Conservation (phyloP, 2,329 filamentous ascomycete species). For the Apiospora pterosperma region DNA sequence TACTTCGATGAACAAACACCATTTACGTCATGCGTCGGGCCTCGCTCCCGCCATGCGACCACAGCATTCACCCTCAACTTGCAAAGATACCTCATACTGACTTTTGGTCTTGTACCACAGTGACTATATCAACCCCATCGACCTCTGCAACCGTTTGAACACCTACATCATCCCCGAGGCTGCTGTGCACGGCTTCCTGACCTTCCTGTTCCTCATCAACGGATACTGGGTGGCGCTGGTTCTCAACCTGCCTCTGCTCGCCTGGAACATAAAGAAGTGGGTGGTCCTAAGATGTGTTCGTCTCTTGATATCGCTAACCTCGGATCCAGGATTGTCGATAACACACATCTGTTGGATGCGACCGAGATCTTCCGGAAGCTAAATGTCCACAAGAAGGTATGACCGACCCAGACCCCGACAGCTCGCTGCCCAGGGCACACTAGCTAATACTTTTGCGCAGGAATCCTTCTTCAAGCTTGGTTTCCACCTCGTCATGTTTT, state of each 20-base stretch:
- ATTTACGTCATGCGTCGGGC: conserved; percentile 13
- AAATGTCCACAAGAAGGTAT: conserved; percentile 97
- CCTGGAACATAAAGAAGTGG: conserved; percentile 97
- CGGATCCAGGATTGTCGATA: conserved; percentile 78
- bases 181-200: conserved; percentile 93
- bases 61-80: not conserved
- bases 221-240: conserved; percentile 95
- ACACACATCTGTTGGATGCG: conserved; percentile 93
- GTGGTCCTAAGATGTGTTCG: conserved; percentile 32
- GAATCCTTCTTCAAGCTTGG: conserved; percentile 99
- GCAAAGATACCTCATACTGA: not conserved
- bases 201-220: conserved; percentile 94
- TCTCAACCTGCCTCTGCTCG: conserved; percentile 87
- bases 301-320: conserved; percentile 13
- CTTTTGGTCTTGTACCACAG: conserved; percentile 40
- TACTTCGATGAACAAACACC: not conserved
- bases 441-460: conserved; percentile 39
- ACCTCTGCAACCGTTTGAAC: conserved; percentile 99
- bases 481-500: conserved; percentile 99
- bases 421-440: conserved; percentile 3
- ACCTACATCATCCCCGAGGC: conserved; percentile 99
- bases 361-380: conserved; percentile 99
- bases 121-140: conserved; percentile 99
- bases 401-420: not conserved
- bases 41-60: conserved; percentile 15